phyloP scores from a whole-genome alignment of 2,329 filamentous ascomycete genomes.

The Calonectria pseudoreteaudii region DNA sequence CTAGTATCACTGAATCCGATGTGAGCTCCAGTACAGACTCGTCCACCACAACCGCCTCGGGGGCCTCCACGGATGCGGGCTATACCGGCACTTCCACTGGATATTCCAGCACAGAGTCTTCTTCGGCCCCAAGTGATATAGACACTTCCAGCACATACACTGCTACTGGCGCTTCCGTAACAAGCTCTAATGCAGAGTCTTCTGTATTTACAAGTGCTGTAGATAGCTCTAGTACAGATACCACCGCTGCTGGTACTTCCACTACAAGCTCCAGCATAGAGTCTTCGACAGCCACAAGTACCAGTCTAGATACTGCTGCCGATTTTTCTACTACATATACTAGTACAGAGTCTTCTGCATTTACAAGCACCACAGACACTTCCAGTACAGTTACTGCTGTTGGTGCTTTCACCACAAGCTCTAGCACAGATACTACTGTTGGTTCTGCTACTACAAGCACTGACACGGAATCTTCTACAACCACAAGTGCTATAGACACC shows the following conservation, averaged over 20 bases:
- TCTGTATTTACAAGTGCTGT: not conserved
- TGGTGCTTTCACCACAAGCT: not conserved
- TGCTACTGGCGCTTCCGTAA: not conserved
- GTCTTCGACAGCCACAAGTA: not conserved
- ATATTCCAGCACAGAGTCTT: too few relatives aligned
- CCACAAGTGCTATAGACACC: not conserved
- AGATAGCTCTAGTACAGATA: not conserved
- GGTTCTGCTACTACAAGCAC: too few relatives aligned
- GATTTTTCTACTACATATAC: too few relatives aligned
- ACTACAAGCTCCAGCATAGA: not conserved
- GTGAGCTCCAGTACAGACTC: not conserved
- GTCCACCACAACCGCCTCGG: not conserved
- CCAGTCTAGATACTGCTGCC: not conserved
- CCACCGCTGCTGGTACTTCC: not conserved
- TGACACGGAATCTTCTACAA: not conserved
- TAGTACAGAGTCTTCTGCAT: not conserved
- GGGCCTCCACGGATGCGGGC: not conserved
- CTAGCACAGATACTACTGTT: too few relatives aligned
- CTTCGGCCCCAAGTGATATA: too few relatives aligned
- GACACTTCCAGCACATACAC: too few relatives aligned
- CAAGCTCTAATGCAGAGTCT: not conserved
- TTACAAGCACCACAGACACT: not conserved
- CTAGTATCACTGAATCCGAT: not conserved
- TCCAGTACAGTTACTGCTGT: not conserved
- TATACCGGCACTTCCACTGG: not conserved